Evolutionary conservation across 352 stramenopile genomes (phyloP), one percentile per base, ranked within the genome.

Genomic region (Pythium dissimile): DNA sequence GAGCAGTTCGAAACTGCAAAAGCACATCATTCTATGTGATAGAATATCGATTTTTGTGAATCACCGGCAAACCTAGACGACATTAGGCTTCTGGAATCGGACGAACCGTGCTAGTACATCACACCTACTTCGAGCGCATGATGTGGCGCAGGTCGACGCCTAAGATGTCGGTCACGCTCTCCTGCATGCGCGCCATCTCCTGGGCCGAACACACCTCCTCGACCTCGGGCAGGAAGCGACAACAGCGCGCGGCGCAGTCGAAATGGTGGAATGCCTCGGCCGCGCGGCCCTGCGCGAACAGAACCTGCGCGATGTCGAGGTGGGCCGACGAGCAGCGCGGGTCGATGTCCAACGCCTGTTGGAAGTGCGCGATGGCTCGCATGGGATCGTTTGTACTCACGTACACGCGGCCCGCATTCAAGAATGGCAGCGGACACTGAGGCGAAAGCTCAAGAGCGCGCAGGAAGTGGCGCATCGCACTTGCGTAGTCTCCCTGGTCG

Each of bases 101-200:
- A n/a, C n/a, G n/a, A n/a, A n/a, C n/a, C n/a, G n/a, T n/a, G n/a
- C n/a, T n/a, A n/a, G n/a, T n/a, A n/a, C n/a, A n/a, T n/a, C n/a
- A n/a, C n/a, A n/a, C n/a, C n/a, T n/a, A 90, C 67, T 90, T 89
- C 62, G 73, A 75, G 34, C 80, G 77, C 82, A 92, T 89, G 66
- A 92, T 89, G 68, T 94, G 84, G 51, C 82, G 79, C 50, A 94
- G 66, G 54, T 94, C 82, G 38, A 94, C 84, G 42, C 82, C 84
- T 18, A 94, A 72, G 39, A 94, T 92, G 45, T 90, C 81, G 27
- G 80, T 92, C 31, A 89, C 84, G 54, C 85, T 75, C 31, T 92
- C 75, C 70, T 94, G 84, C 82, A 92, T 92, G 49, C 75, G 81
- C n/a, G 84, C 84, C 73, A 94, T 90, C 30, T 75, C 71, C 44